Base-by-base conservation (phyloP, 2,329 filamentous ascomycete species). In the Calonectria leucothoes region DNA sequence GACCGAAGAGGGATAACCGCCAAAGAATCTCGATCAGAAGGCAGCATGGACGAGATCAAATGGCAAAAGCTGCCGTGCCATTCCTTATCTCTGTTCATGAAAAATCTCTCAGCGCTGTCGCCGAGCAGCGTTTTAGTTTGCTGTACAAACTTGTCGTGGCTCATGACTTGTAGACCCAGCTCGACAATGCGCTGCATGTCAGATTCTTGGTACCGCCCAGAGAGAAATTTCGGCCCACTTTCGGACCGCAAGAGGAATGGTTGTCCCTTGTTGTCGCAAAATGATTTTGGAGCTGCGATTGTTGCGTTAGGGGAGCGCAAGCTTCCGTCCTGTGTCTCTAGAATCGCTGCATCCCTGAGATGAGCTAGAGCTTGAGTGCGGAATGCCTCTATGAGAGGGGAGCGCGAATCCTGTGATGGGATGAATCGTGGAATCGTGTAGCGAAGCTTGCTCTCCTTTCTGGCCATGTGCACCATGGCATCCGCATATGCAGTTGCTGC, bases 401-500 rank as follows among this genome's bases (percentile, higher is more conserved):
- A 51, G 27, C 57, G 65, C 7, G 70, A 64, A 4, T 1, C 4
- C 17, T 66, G 39, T 12, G 4, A 42, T 6, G 70, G 70, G 14
- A 59, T 17, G 39, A 61, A 69, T 10, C 48, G 65, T 15, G 69
- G 17, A 27, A 48, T 15, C 2, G 31, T 69, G 27, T 69, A 51
- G 3, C 65, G 31, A 20, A 57, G 57, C 35, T 55, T 55, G 48
- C 37, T 59, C 5, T 63, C 2, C 4, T 49, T 31, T 4, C 20
- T 27, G 20, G 52, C 48, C 66, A 72, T 66, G 59, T 61, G 67
- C 4, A 23, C 5, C 23, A 70, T 39, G 14, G 71, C 71, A 15
- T 61, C 33, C 33, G 55, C 55, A 29, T 42, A 73, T 14, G 61
- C 59, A 23, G 10, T 15, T 14, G 25, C 6, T 14, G 51, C 33